Evolutionary conservation across 192 early-diverging fungal genomes (phyloP).

Genomic region (Diversispora eburnea): DNA sequence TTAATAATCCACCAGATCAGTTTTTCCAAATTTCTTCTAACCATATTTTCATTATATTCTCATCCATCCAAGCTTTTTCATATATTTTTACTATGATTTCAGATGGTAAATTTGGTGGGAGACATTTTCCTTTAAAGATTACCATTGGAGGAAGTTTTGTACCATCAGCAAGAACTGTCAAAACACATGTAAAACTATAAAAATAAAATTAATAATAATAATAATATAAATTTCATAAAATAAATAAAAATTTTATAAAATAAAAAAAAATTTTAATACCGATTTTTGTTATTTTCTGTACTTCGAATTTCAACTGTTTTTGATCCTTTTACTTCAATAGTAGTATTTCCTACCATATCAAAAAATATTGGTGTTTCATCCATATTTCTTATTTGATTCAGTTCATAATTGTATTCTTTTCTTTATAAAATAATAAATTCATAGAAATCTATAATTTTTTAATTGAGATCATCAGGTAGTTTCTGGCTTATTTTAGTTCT

Average conservation of each 20-base stretch:
- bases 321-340: not conserved
- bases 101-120: no score
- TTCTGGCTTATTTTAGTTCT: slow-evolving; percentile 4
- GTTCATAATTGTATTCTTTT: not conserved
- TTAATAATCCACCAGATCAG: not conserved
- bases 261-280: no score
- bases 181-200: slow-evolving; percentile 14
- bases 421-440: not conserved
- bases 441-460: not conserved
- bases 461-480: not conserved
- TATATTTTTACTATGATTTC: no score
- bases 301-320: slow-evolving; percentile 16
- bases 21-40: slow-evolving; percentile 1
- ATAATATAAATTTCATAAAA: no score
- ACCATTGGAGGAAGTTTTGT: no score
- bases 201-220: no score
- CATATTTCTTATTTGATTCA: not conserved
- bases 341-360: not conserved
- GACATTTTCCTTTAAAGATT: no score
- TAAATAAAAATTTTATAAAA: no score
- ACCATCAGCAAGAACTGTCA: no score
- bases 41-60: not conserved
- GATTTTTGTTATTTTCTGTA: slow-evolving; percentile 8
- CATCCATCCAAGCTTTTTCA: slow-evolving; percentile 4
- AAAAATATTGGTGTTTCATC: slow-evolving; percentile 7